Percentiles rank a stretch among this genome's conserved stretches.
phyloP scores from a whole-genome alignment of 1,284 basidiomycete genomes.

The Trichosporon coremiiforme region DNA sequence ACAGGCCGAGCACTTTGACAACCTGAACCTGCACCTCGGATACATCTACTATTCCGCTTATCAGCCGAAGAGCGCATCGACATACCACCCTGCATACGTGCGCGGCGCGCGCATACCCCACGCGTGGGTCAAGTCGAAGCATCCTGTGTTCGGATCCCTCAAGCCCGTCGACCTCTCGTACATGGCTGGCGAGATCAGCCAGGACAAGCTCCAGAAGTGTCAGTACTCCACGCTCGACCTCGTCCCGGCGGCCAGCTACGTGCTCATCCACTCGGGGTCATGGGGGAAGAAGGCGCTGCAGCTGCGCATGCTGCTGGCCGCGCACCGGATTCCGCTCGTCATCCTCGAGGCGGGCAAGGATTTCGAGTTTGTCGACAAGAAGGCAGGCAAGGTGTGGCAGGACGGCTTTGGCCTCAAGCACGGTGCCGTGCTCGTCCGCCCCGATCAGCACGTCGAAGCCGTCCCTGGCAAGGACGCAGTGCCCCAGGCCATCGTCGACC shows the following conservation, averaged over 20 bases:
- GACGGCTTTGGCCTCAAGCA: slow-evolving; percentile 30
- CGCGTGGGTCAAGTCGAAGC: slow-evolving; percentile 33
- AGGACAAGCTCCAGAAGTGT: slow-evolving; percentile 28
- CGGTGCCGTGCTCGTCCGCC: slow-evolving; percentile 30
- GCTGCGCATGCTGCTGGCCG: slow-evolving; percentile 21
- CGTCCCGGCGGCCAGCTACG: slow-evolving; percentile 23
- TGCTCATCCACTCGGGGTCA: slow-evolving; percentile 28
- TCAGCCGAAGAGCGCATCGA: slow-evolving; percentile 23
- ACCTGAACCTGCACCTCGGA: slow-evolving; percentile 36
- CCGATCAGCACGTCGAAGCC: slow-evolving; percentile 36
- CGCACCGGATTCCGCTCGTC: slow-evolving; percentile 16
- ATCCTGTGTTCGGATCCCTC: slow-evolving; percentile 9
- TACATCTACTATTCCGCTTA: slow-evolving; percentile 36
- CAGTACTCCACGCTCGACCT: slow-evolving; percentile 33
- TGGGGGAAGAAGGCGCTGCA: slow-evolving; percentile 26
- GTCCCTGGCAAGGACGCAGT: slow-evolving; percentile 5
- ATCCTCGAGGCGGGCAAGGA: slow-evolving; percentile 30
- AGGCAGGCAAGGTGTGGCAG: slow-evolving; percentile 29
- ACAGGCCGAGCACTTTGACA: slow-evolving; percentile 39
- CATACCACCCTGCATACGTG: slow-evolving; percentile 31
- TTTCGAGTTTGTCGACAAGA: slow-evolving; percentile 34
- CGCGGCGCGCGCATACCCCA: slow-evolving; percentile 34
- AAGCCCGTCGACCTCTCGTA: slow-evolving; percentile 33
- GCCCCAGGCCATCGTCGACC: slow-evolving; percentile 13
- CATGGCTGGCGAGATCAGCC: slow-evolving; percentile 28